Evolutionary conservation across 345 rosid genomes (phyloP).

Genomic region (Anacardium occidentale): DNA sequence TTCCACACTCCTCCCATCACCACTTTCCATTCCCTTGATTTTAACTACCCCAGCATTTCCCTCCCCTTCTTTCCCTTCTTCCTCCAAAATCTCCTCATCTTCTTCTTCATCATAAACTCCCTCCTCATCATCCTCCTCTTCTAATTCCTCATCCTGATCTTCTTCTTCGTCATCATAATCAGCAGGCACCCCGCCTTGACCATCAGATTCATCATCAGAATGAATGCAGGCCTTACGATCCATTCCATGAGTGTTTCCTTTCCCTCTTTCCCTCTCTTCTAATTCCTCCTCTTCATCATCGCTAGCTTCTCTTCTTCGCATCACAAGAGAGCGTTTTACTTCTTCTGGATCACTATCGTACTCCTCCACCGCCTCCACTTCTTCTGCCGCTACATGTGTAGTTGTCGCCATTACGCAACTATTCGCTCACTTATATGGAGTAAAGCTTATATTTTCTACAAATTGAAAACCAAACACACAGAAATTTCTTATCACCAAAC

Average conservation of each 20-base stretch:
- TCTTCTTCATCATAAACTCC: conserved; percentile 39
- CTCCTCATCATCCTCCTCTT: conserved; percentile 37
- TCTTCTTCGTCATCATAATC: conserved; percentile 50
- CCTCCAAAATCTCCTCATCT: conserved; percentile 38
- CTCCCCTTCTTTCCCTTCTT: conserved; percentile 33
- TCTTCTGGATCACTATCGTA: conserved; percentile 96
- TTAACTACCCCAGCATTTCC: conserved; percentile 23
- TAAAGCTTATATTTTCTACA: background rate
- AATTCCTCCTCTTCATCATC: conserved; percentile 69
- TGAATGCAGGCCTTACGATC: conserved; percentile 43
- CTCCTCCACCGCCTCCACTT: conserved; percentile 39
- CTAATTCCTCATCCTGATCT: conserved; percentile 34
- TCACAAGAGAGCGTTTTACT: conserved; percentile 56
- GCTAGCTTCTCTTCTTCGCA: conserved; percentile 75
- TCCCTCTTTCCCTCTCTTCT: conserved; percentile 15
- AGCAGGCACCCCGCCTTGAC: conserved; percentile 63
- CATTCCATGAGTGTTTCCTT: conserved; percentile 27
- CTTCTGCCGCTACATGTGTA: background rate
- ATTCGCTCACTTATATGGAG: background rate
- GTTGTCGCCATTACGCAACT: background rate
- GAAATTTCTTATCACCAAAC: background rate
- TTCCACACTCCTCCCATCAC: conserved; percentile 30
- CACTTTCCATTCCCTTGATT: conserved; percentile 23
- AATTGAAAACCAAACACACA: background rate
- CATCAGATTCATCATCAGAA: conserved; percentile 65